phyloP scores from a whole-genome alignment of 257 asterid species.

The Solanum megistacrolobum region DNA sequence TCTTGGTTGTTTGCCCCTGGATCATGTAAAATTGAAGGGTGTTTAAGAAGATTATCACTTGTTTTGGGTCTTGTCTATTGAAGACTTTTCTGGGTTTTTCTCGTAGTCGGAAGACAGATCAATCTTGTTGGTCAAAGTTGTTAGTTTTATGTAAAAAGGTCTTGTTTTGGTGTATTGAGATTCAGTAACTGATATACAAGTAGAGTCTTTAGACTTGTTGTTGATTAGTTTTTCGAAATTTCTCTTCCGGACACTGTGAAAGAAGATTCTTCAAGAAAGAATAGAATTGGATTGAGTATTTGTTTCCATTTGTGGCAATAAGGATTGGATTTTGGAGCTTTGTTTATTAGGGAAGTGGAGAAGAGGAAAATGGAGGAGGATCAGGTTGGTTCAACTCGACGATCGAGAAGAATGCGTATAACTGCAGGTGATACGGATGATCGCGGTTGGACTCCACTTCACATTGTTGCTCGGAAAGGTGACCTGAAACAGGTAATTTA shows the following conservation, averaged over 20 bases:
- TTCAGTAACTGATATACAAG: background rate
- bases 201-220: background rate
- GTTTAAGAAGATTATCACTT: background rate
- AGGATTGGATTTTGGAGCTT: background rate
- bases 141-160: background rate
- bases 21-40: background rate
- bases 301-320: background rate
- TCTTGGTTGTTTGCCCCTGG: background rate
- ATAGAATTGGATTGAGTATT: background rate
- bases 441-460: constrained; percentile 91
- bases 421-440: constrained; percentile 63
- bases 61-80: background rate
- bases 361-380: constrained; percentile 32
- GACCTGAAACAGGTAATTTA: constrained; percentile 66
- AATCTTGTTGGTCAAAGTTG: background rate
- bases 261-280: background rate
- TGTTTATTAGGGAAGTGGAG: background rate
- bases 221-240: background rate
- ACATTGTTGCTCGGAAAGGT: constrained; percentile 71
- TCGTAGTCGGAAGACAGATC: background rate
- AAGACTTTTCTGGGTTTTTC: background rate
- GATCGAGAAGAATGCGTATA: constrained; percentile 31
- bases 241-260: background rate
- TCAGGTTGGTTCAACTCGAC: constrained; percentile 34
- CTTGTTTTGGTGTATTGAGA: background rate